Base-by-base conservation (phyloP, 2,329 filamentous ascomycete species). In the Pseudogymnoascus verrucosus region DNA sequence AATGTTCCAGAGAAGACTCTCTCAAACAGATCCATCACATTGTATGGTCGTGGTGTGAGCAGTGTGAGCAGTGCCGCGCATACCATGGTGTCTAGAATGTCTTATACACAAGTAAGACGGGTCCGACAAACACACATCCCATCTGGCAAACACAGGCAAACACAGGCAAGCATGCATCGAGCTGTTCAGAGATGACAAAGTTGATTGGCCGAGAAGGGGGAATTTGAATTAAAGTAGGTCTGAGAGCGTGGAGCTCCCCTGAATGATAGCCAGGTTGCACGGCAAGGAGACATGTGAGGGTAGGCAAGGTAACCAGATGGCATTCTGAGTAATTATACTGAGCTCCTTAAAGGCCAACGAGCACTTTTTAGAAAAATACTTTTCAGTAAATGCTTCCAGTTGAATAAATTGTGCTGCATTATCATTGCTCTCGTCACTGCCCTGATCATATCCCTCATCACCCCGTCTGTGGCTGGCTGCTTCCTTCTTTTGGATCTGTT, bases 181-280 rank as follows among this genome's bases (percentile, higher is more conserved):
- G 44, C 44, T 51, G 44, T 51, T 28, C 44, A 28, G 44, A 19
- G 12, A 51, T 51, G 7, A 12, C 23, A 26, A 2, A 8, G 44
- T 10, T 51, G 44, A 51, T 51, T 51, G 44, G 44, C 44, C 5
- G 44, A 4, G 44, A 14, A 26, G n/a, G 44, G 44, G 44, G 44
- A 28, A 51, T 51, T 51, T 28, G 44, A 28, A 51, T 51, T 51
- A 51, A 51, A 51, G 44, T 51, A 51, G 44, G 44, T 47, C 42
- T 47, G 42, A 47, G 42, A 47, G 42, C 42, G 21, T 47, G 42
- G 42, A 47, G 42, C 42, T 47, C 42, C 42, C 42, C 42, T 47
- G 42, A 47, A 47, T 47, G 42, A 47, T 47, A 47, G 42, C 42
- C 42, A 26, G 42, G 21, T 47, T 26, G 21, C 1, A 42, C 21